Evolutionary conservation across 164 flowering plant genomes (phyloP), one percentile per base, ranked within the genome.

Genomic region (Magnolia changhungtana): DNA sequence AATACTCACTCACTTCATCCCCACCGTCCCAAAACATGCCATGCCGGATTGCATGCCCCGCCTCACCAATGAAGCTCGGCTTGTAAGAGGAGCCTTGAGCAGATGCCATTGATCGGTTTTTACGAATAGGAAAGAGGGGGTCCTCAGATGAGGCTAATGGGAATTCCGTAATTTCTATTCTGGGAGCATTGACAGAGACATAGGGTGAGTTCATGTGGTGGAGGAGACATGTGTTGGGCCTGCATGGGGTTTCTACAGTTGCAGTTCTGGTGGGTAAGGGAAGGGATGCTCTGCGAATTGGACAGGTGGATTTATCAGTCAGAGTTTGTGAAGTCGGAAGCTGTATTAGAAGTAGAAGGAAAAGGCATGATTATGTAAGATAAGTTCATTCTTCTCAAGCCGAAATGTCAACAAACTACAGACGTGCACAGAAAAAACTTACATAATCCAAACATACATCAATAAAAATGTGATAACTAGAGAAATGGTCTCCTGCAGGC

Each of bases 151-250:
- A 88, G 49, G 88, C 88, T 76, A 95, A 79, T 24, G 95, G 96
- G 77, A 95, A 92, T 74, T 95, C 98, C 50, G 91, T 93, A 19
- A 95, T 92, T 81, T 95, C 98, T 61, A 95, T 87, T 20, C 89
- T 85, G 7, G 98, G 98, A 21, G 94, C 90, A 78, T 95, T 93
- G 65, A 95, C 94, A 1, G 98, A 95, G 31, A 95, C 88, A 83
- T 95, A 91, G 11, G 97, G 97, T n/a, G 98, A 95, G 37, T 84
- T 80, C 76, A 91, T 73, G 31, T 76, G 78, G 63, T 77, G 83
- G 59, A 92, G 88, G 67, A 87, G 81, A 75, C 85, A 84, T 69
- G 69, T 20, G 14, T 74, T 87, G 71, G 83, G 80, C 68, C 78
- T 85, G 82, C 49, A 78, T 23, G 86, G 86, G 51, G 90, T 31